phyloP scores from a whole-genome alignment of 169 alveolate genomes.

The Plasmodium fragile region DNA sequence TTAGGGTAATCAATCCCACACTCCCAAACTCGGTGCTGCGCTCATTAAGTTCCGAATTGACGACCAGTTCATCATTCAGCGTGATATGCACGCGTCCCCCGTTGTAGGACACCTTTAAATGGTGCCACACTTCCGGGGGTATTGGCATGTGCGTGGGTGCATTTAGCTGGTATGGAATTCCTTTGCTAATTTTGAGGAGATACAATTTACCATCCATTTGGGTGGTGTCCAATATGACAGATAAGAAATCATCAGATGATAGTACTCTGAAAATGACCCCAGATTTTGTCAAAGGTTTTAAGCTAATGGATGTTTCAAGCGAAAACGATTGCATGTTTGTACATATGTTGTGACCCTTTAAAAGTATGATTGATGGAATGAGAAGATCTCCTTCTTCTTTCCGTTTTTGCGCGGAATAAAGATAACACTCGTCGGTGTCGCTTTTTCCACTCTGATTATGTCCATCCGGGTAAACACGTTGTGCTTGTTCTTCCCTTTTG shows the following conservation, averaged over 20 bases:
- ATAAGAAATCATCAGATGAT: conserved; percentile 63
- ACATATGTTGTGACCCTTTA: conserved; percentile 55
- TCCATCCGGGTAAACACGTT: background rate
- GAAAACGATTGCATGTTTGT: conserved; percentile 20
- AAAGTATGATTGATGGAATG: conserved; percentile 65
- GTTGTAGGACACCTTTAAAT: conserved; percentile 30
- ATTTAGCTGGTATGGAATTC: conserved; percentile 70
- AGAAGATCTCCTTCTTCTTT: conserved; percentile 8
- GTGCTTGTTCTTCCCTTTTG: background rate
- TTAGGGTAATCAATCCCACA: conserved; percentile 49
- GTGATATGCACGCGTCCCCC: conserved; percentile 26
- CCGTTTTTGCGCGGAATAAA: conserved; percentile 19
- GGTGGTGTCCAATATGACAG: conserved; percentile 62
- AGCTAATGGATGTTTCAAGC: conserved; percentile 20
- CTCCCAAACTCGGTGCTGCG: conserved; percentile 20
- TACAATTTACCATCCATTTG: conserved; percentile 41
- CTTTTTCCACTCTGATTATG: background rate
- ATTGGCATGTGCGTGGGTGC: conserved; percentile 74
- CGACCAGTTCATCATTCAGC: conserved; percentile 48
- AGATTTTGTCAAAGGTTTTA: conserved; percentile 46
- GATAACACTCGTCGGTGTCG: conserved; percentile 16
- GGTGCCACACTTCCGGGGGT: conserved; percentile 29
- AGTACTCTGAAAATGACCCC: conserved; percentile 66
- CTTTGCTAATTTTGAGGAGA: conserved; percentile 65
- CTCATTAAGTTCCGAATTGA: conserved; percentile 30